Conservation (phyloP, 768 basidiomycete species). For the Auricularia sp. region DNA sequence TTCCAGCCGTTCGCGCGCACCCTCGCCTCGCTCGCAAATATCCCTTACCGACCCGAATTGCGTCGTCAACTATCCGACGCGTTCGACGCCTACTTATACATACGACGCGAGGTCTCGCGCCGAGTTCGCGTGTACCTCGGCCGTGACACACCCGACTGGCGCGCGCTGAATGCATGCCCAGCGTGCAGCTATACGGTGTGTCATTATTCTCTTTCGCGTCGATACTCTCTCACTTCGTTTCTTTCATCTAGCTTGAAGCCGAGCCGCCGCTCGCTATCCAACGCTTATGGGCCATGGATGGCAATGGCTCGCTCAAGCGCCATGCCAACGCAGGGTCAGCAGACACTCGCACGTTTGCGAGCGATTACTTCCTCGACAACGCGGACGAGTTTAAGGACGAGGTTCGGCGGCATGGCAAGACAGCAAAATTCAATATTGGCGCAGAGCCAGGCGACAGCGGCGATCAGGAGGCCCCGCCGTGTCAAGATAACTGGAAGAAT, state of each 20-base stretch:
- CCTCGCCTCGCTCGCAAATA: not conserved
- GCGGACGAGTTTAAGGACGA: not conserved
- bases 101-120: slow-evolving; percentile 11
- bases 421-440: not conserved
- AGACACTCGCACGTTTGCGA: not conserved
- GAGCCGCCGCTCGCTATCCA: not conserved
- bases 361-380: not conserved
- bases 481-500: not conserved
- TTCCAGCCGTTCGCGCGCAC: not conserved
- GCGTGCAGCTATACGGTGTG: slow-evolving; percentile 6
- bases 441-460: not conserved
- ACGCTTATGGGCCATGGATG: slow-evolving; percentile 9
- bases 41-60: slow-evolving; percentile 8
- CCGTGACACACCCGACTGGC: slow-evolving; percentile 10
- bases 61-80: slow-evolving; percentile 16
- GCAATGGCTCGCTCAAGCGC: slow-evolving; percentile 11
- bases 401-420: no score
- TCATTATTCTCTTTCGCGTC: no score
- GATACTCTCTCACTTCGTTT: not conserved
- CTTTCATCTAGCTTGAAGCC: not conserved
- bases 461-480: not conserved
- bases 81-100: slow-evolving; percentile 18
- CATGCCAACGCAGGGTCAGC: not conserved
- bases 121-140: slow-evolving; percentile 10
- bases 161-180: slow-evolving; percentile 9